Percentiles rank a stretch among this genome's conserved stretches.
Conservation (phyloP, 768 basidiomycete species). For the Tulasnella sp. region DNA sequence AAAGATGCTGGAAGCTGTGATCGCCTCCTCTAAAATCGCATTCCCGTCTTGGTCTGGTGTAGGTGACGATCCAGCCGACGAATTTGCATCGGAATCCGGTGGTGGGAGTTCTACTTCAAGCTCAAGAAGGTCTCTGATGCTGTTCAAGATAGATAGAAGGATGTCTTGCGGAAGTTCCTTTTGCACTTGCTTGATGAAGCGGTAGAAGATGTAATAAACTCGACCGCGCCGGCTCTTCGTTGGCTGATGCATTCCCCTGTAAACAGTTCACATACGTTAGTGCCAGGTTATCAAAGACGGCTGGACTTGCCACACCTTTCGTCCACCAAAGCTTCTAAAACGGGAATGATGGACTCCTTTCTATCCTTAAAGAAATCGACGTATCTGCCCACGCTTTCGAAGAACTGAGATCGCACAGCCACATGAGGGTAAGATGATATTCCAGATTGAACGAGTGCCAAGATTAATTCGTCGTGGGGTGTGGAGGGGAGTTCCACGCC, state of each 20-base stretch:
- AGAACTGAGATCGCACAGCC: constrained; percentile 80
- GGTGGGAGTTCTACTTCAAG: constrained; percentile 73
- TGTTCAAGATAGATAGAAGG: constrained; percentile 60
- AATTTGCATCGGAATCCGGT: constrained; percentile 55
- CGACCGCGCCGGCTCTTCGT: constrained; percentile 63
- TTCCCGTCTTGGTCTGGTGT: constrained; percentile 31
- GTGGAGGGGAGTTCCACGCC: constrained; percentile 79
- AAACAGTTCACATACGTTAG: background rate
- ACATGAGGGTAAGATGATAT: constrained; percentile 78
- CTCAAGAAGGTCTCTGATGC: constrained; percentile 65
- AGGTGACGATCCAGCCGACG: constrained; percentile 32
- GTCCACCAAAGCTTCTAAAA: constrained; percentile 83
- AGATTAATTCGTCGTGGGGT: constrained; percentile 81
- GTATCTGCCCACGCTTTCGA: constrained; percentile 87
- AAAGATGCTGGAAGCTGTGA: constrained; percentile 62
- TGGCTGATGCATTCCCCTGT: constrained; percentile 78
- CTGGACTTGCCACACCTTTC: constrained; percentile 46
- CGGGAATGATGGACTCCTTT: constrained; percentile 77
- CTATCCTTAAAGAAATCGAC: constrained; percentile 94
- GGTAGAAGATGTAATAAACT: constrained; percentile 85
- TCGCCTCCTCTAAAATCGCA: constrained; percentile 63
- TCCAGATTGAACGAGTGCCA: constrained; percentile 73
- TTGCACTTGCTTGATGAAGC: constrained; percentile 78
- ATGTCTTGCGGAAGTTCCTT: constrained; percentile 70
- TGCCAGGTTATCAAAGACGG: background rate